Evolutionary conservation across 768 basidiomycete species (phyloP), one percentile per base, ranked within the genome.

Genomic region (Boletus rubropictus): DNA sequence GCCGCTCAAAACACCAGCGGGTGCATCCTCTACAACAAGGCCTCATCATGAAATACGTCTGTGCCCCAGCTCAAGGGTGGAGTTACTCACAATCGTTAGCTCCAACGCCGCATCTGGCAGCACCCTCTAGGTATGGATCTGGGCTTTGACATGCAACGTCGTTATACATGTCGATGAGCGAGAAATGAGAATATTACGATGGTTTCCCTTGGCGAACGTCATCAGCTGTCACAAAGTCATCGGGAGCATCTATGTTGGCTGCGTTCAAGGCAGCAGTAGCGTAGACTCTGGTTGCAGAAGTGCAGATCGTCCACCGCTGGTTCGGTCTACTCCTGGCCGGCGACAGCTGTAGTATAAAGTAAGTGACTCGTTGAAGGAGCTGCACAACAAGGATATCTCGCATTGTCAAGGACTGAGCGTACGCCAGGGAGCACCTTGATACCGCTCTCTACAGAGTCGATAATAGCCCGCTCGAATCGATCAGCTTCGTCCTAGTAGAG

Each of bases 11-110:
- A 97, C 74, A 17, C 93, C 94, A 14, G 80, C 80, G 1, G 92
- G 92, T 3, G 94, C 89, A 68, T 97, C 95, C 62, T 95, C 92
- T 27, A 97, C 78, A 14, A 96, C 94, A 39, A 95, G 72, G 56
- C 85, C 86, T 84, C 21, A 20, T 43, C 5, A 32, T 43, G 41
- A 58, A 41, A 49, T 59, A 28, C n/a, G 44, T 24, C 12, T 15
- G 20, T 17, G 31, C 11, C 15, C 34, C 31, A n/a, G n/a, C 8
- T 32, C 39, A 31, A 12, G 39, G 31, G 20, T 32, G 28, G n/a
- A 33, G 37, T 17, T 12, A 35, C 63, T 59, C 42, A 65, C 58
- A 63, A 18, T 55, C 49, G 15, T 38, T 40, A 11, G 84, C 78
- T 37, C 78, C 72, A 18, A 84, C 79, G 2, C 79, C 77, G 54